Evolutionary conservation across 2,329 filamentous ascomycete species (phyloP).

Genomic region (Ampelomyces quisqualis): DNA sequence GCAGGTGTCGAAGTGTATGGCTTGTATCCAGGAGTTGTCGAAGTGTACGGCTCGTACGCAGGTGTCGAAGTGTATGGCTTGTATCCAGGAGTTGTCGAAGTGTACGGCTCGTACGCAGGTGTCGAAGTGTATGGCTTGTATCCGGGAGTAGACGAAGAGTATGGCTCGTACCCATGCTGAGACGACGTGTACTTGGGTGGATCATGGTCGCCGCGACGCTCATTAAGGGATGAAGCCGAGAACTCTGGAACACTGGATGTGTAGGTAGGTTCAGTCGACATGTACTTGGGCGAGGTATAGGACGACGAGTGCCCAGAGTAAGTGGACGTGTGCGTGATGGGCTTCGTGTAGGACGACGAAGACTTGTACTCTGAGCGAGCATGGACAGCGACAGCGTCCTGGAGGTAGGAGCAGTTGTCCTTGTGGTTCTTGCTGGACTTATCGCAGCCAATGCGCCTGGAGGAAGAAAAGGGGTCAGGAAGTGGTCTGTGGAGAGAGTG

Average conservation of each 20-base stretch:
- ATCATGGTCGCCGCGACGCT: background rate
- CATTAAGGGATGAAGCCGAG: too few relatives aligned
- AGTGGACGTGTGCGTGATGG: background rate
- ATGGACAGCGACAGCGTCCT: background rate
- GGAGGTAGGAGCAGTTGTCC: slow-evolving; percentile 2
- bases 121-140: background rate
- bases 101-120: background rate
- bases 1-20: background rate
- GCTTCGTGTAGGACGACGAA: too few relatives aligned
- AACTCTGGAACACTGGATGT: too few relatives aligned
- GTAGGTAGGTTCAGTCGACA: background rate
- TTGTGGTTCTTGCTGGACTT: background rate
- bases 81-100: background rate
- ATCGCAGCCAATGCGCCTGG: slow-evolving; percentile 1
- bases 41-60: background rate
- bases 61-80: background rate
- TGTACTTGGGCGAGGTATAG: background rate
- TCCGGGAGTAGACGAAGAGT: background rate
- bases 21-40: background rate
- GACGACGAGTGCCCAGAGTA: background rate
- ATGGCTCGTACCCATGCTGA: background rate
- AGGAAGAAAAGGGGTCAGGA: background rate
- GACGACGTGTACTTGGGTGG: too few relatives aligned
- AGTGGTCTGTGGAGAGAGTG: background rate
- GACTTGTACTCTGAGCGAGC: background rate